Evolutionary conservation across 805 yeast species (phyloP).

Genomic region (Debaryomyces castellii): DNA sequence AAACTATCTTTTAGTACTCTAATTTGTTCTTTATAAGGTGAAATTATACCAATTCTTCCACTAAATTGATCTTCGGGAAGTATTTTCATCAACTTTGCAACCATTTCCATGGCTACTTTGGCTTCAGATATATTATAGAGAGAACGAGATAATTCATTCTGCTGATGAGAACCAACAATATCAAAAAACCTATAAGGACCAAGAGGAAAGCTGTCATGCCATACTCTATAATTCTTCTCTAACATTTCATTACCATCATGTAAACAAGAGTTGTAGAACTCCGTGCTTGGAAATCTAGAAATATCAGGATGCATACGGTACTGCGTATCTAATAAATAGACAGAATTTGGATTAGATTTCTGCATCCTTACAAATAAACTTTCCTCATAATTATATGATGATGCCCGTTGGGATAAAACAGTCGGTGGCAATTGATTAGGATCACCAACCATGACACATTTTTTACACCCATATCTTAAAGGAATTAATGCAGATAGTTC

Average conservation of each 20-base stretch:
- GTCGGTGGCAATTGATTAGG: conserved; percentile 98
- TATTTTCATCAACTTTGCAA: conserved; percentile 46
- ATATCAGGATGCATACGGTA: conserved; percentile 98
- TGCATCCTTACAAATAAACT: conserved; percentile 94
- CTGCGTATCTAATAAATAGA: conserved; percentile 81
- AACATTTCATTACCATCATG: conserved; percentile 79
- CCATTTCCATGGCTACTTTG: conserved; percentile 65
- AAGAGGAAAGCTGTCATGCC: conserved; percentile 65
- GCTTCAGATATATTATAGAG: conserved; percentile 73
- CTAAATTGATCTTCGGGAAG: conserved; percentile 55
- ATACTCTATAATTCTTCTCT: conserved; percentile 56
- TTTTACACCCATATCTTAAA: conserved; percentile 81
- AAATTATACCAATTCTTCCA: conserved; percentile 83
- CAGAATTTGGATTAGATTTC: conserved; percentile 54
- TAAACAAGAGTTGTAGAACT: conserved; percentile 73
- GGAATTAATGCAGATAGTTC: conserved; percentile 92
- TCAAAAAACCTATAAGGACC: conserved; percentile 82
- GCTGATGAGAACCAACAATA: conserved; percentile 59
- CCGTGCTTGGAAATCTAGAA: conserved; percentile 79
- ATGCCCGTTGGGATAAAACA: conserved; percentile 85
- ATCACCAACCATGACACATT: conserved; percentile 97
- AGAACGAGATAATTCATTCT: conserved; percentile 65
- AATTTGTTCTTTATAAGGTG: conserved; percentile 93
- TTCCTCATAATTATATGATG: conserved; percentile 78
- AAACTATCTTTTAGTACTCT: conserved; percentile 57